Percentiles rank a stretch among this genome's conserved stretches.
phyloP scores from a whole-genome alignment of 2,329 filamentous ascomycete species.

The Oidium heveae region DNA sequence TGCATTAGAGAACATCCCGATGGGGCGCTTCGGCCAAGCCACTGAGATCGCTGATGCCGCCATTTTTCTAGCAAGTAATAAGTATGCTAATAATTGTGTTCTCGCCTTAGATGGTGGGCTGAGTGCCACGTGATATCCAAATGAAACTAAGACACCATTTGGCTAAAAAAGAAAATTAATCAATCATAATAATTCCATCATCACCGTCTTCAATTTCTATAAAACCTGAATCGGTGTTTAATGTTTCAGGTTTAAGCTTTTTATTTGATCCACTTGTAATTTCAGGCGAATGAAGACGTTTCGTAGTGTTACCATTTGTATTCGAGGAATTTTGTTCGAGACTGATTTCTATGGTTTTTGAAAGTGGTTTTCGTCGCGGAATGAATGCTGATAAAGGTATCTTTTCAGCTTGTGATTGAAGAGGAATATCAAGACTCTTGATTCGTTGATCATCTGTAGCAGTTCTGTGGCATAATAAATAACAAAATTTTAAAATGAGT shows the following conservation, averaged over 20 bases:
- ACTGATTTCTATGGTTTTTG: conserved; percentile 3
- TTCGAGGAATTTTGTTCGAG: not conserved
- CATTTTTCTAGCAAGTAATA: conserved; percentile 49
- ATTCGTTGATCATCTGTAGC: conserved; percentile 26
- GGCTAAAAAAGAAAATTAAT: conserved; percentile 17
- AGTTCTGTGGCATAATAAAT: conserved; percentile 4
- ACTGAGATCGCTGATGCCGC: conserved; percentile 64
- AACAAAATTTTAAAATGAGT: conserved; percentile 1
- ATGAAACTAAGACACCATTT: not conserved
- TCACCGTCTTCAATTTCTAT: conserved; percentile 17
- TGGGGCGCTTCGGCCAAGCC: conserved; percentile 37
- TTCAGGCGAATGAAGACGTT: not conserved
- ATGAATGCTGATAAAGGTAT: conserved; percentile 6
- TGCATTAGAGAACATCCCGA: conserved; percentile 30
- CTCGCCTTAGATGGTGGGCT: conserved; percentile 69
- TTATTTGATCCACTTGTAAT: not conserved
- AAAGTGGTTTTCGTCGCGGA: conserved; percentile 7
- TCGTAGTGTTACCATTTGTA: conserved; percentile 1
- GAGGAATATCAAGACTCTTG: conserved; percentile 14
- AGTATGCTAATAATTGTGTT: conserved; percentile 69
- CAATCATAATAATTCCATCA: conserved; percentile 38
- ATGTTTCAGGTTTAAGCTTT: conserved; percentile 1
- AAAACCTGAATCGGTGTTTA: conserved; percentile 12
- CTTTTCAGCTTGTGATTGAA: conserved; percentile 2
- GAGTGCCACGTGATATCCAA: conserved; percentile 23